Evolutionary conservation across 2,329 filamentous ascomycete species (phyloP).

Genomic region (Septoria petroselini): DNA sequence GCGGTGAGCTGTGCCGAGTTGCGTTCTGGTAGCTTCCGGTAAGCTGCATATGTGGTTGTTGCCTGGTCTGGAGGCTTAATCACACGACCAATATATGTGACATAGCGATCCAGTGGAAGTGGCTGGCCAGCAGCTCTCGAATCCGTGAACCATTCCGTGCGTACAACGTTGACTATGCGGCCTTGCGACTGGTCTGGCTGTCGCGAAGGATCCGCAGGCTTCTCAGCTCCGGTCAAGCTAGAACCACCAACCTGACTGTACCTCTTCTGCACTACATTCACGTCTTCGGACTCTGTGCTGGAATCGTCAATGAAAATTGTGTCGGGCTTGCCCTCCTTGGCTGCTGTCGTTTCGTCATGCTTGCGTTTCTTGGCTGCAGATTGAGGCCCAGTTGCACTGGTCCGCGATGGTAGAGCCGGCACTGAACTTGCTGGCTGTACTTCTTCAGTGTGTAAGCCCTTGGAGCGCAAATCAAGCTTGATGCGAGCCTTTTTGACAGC

Average conservation of each 20-base stretch:
- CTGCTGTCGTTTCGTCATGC: constrained; percentile 1
- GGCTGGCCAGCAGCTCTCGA: constrained; percentile 45
- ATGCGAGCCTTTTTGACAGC: constrained; percentile 68
- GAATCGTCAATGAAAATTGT: constrained; percentile 31
- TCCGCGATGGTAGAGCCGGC: not conserved
- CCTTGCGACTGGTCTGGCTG: constrained; percentile 11
- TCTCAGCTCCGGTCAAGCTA: not conserved
- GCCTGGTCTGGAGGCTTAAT: constrained; percentile 39
- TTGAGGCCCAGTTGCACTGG: constrained; percentile 2
- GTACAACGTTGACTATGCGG: constrained; percentile 50
- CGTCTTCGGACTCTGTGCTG: constrained; percentile 40
- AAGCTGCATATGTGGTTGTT: constrained; percentile 11
- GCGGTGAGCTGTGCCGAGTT: constrained; percentile 15
- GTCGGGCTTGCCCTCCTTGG: constrained; percentile 12
- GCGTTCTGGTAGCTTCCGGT: constrained; percentile 15
- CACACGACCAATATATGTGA: constrained; percentile 52
- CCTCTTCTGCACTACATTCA: constrained; percentile 17
- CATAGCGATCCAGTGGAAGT: constrained; percentile 49
- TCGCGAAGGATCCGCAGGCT: not conserved
- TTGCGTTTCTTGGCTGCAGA: constrained; percentile 15
- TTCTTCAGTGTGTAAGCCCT: constrained; percentile 55
- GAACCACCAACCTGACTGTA: not conserved
- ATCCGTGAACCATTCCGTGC: constrained; percentile 53
- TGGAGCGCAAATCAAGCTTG: constrained; percentile 70
- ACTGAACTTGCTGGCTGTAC: not conserved